Base-by-base conservation (phyloP, 2,329 filamentous ascomycete genomes). In the Periglandula ipomoeae region DNA sequence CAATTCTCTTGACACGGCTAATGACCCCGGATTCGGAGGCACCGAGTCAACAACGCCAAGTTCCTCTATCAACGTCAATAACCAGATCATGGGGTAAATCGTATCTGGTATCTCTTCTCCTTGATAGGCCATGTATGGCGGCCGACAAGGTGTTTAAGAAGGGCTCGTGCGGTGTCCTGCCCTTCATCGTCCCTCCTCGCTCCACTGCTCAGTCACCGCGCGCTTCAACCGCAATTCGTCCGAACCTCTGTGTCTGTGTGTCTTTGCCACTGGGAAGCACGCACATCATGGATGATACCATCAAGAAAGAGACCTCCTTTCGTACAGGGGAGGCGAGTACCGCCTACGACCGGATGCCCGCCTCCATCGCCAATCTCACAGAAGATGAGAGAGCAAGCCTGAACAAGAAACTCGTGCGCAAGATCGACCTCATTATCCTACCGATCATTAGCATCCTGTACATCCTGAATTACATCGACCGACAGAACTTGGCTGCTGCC, bases 401-500 rank as follows among this genome's bases (percentile, higher is more conserved):
- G n/a, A 50, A 55, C 27, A 53, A 47, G 37, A 47, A 46, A 24
- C 49, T 55, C 19, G 17, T 52, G 6, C 32, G 49, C 3, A 65
- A 65, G 50, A 63, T 64, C 38, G 63, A 66, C 48, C 26, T 59
- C 13, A 54, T 58, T 5, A 57, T 65, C 35, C 47, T 66, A 30
- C 62, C 63, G 17, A 57, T 62, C 39, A 52, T 56, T 32, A 41
- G 54, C 22, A 23, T 54, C 24, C 46, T 55, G 27, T 55, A 55
- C 49, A 67, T 68, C 10, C 64, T 74, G 34, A 73, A 70, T 52
- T 75, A 74, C 58, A 63, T 75, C 42, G 71, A 74, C 53, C 63
- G 71, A 44, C 75, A 75, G 55, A 50, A 70, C 24, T 45, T 52
- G 15, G 50, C 50, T n/a, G 30, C 43, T 22, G 50, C 50, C 20